phyloP scores from a whole-genome alignment of 2,329 filamentous ascomycete species.

The Trichoderma sp. region DNA sequence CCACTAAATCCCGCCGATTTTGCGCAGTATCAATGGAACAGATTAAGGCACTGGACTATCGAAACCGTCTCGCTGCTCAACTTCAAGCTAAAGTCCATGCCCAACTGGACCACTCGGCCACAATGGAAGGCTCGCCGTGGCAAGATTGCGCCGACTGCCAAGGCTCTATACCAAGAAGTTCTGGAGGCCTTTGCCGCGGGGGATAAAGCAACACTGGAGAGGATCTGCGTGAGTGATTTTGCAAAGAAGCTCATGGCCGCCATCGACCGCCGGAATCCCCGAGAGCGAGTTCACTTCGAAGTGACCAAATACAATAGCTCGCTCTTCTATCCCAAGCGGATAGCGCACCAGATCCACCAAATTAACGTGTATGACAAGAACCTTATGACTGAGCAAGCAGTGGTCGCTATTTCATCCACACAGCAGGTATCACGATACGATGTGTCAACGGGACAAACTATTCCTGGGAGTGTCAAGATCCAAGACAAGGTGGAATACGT shows the following conservation, averaged over 20 bases:
- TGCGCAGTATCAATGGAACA: slow-evolving; percentile 42
- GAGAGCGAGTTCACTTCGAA: slow-evolving; percentile 55
- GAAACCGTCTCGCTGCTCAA: slow-evolving; percentile 41
- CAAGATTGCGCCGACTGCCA: slow-evolving; percentile 54
- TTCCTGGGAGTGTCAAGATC: slow-evolving; percentile 51
- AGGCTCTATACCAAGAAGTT: slow-evolving; percentile 62
- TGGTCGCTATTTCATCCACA: slow-evolving; percentile 60
- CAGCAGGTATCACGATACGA: slow-evolving; percentile 55
- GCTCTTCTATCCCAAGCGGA: slow-evolving; percentile 50
- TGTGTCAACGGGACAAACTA: slow-evolving; percentile 39
- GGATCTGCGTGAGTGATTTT: slow-evolving; percentile 57
- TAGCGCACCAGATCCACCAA: slow-evolving; percentile 56
- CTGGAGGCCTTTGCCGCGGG: slow-evolving; percentile 62
- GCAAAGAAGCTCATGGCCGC: slow-evolving; percentile 53
- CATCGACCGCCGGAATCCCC: slow-evolving; percentile 53
- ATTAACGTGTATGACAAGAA: slow-evolving; percentile 47
- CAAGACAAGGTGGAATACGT: slow-evolving; percentile 65
- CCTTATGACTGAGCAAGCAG: slow-evolving; percentile 50
- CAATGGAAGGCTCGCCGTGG: slow-evolving; percentile 47
- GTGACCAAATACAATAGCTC: slow-evolving; percentile 52
- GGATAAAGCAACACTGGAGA: slow-evolving; percentile 52
- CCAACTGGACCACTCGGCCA: slow-evolving; percentile 44
- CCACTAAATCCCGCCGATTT: slow-evolving; percentile 36
- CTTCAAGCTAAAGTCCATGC: slow-evolving; percentile 50
- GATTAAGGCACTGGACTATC: slow-evolving; percentile 40